phyloP scores from a whole-genome alignment of 2,329 filamentous ascomycete species.

The Talaromyces rugulosus region DNA sequence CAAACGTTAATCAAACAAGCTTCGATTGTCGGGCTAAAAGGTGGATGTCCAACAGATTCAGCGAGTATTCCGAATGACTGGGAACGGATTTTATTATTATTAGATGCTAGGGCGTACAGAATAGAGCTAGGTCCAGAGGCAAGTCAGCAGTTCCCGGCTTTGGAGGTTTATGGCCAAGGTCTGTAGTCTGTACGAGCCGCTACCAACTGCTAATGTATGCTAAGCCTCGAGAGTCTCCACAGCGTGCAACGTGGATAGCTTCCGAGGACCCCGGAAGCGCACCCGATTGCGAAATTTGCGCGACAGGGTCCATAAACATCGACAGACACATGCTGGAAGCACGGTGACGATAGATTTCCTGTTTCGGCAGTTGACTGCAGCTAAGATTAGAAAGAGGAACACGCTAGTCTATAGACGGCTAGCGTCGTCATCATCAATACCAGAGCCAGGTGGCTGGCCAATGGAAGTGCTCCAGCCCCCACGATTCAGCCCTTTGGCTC shows the following conservation, averaged over 20 bases:
- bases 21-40: neutral
- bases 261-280: neutral
- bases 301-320: neutral
- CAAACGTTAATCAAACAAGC: neutral
- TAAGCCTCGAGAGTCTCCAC: neutral
- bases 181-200: neutral
- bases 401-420: neutral
- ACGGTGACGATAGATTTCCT: neutral
- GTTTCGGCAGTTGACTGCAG: neutral
- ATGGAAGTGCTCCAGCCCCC: neutral
- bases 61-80: neutral
- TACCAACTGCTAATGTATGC: neutral
- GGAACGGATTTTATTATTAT: no score
- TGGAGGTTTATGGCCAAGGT: neutral
- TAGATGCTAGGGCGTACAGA: no score
- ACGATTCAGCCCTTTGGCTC: neutral
- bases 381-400: neutral
- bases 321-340: neutral
- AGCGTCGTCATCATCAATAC: neutral
- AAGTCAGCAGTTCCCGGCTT: neutral
- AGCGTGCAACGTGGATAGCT: neutral
- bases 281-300: neutral
- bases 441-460: neutral
- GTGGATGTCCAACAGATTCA: neutral
- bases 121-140: neutral